Evolutionary conservation across 2,329 filamentous ascomycete species (phyloP).

Genomic region (Didymella segeticola): DNA sequence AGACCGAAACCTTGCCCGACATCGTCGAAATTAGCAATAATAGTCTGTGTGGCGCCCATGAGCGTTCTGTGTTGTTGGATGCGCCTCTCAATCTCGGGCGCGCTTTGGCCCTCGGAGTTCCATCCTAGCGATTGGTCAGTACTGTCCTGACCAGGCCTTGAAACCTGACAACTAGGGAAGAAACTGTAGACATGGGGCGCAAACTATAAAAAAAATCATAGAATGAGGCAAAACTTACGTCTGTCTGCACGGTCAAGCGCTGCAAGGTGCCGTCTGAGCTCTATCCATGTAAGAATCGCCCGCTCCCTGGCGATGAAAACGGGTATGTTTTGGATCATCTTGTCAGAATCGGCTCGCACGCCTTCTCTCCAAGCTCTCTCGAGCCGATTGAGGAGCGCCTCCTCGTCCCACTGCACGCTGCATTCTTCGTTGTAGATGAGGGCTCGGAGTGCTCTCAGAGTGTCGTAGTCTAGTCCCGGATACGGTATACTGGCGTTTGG

Average conservation of each 20-base stretch:
- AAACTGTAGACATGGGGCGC: slow-evolving; percentile 3
- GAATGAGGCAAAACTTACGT: slow-evolving; percentile 42
- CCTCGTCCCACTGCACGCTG: slow-evolving; percentile 35
- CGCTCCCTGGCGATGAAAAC: slow-evolving; percentile 43
- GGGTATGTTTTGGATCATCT: slow-evolving; percentile 35
- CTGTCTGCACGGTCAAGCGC: slow-evolving; percentile 43
- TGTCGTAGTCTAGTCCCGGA: slow-evolving; percentile 40
- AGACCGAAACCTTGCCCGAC: slow-evolving; percentile 35
- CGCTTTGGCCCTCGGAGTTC: slow-evolving; percentile 37
- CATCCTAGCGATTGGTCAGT: slow-evolving; percentile 33
- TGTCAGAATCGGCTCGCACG: slow-evolving; percentile 36
- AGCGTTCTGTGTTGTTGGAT: slow-evolving; percentile 44
- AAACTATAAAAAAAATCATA: too few species aligned
- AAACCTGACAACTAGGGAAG: neutral
- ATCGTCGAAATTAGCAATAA: slow-evolving; percentile 41
- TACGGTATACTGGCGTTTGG: slow-evolving; percentile 30
- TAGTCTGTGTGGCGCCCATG: slow-evolving; percentile 42
- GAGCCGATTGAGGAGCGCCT: slow-evolving; percentile 37
- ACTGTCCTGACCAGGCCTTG: slow-evolving; percentile 1
- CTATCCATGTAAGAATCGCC: slow-evolving; percentile 46
- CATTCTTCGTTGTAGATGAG: slow-evolving; percentile 41
- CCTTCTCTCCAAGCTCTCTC: slow-evolving; percentile 42
- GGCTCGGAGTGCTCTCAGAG: slow-evolving; percentile 37
- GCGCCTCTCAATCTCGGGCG: slow-evolving; percentile 40
- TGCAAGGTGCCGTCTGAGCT: slow-evolving; percentile 43